Base-by-base conservation (phyloP, 345 rosid species). In the Euphorbia peplus region DNA sequence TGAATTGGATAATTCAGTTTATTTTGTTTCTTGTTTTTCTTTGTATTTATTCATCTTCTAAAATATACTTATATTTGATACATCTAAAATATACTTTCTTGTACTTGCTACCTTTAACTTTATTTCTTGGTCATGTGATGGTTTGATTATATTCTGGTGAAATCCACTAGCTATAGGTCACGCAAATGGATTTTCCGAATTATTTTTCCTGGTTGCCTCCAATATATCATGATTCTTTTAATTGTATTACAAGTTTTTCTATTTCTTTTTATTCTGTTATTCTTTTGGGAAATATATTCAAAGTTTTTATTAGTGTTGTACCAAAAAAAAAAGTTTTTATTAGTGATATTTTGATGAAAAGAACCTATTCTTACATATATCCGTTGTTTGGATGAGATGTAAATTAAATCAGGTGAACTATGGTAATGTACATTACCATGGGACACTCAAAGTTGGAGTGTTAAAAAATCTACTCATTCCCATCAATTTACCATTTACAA, bases 1-100 rank as follows among this genome's bases (percentile, higher is more conserved):
- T 64, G 53, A 22, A 35, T 57, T 46, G 71, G 64, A 42, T 30
- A 44, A n/a, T n/a, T n/a, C 19, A 37, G 5, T 16, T 58, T 58
- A 32, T 15, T 5, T 26, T 13, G 7, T 57, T 8, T 12, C 0
- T 7, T n/a, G n/a, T 2, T 48, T 48, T 44, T 3, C 2, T 16
- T 46, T 16, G 18, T 50, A 2, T 21, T 35, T 10, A 8, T 29
- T 60, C 21, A 3, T 11, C 10, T 60, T 60, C 29, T 57, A 59
- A 32, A 60, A 60, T 35, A 60, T 9, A 3, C 19, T 24, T 53
- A n/a, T n/a, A n/a, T n/a, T n/a, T n/a, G n/a, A n/a, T n/a, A n/a
- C n/a, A n/a, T n/a, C 7, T 57, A 59, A 32, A 60, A 60, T 35
- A 60, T 9, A 3, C 19, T 24, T 53, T 53, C 16, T 15, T 28